Conservation (phyloP, 2,329 filamentous ascomycete genomes). For the Penicillium fuscoglaucum region DNA sequence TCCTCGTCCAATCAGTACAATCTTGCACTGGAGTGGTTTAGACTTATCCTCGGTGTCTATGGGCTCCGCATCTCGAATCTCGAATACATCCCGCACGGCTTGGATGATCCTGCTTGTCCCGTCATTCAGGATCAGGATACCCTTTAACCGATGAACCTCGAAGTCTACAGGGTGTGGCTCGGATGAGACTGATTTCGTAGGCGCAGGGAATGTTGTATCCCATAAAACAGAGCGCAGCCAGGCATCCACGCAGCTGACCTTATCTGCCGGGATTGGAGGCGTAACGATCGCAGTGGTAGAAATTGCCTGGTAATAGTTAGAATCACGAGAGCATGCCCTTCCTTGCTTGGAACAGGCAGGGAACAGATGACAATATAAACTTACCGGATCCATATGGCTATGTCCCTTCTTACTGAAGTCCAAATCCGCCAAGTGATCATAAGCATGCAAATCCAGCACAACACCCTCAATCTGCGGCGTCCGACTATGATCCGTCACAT, state of each 20-base stretch:
- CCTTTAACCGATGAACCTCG: constrained; percentile 88
- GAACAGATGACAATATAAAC: neutral
- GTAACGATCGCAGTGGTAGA: constrained; percentile 75
- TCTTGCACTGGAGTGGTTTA: constrained; percentile 37
- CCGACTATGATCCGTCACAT: constrained; percentile 75
- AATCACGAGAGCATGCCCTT: neutral
- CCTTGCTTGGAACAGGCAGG: neutral
- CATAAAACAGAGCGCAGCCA: constrained; percentile 85
- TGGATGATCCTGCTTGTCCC: constrained; percentile 77
- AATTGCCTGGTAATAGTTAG: constrained; percentile 62
- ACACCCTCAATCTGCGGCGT: constrained; percentile 83
- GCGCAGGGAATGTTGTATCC: constrained; percentile 55
- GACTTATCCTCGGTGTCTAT: constrained; percentile 23
- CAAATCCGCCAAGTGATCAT: constrained; percentile 75
- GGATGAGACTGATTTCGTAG: constrained; percentile 5
- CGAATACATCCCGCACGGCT: constrained; percentile 90
- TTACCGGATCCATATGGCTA: constrained; percentile 83
- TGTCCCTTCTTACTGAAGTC: constrained; percentile 76
- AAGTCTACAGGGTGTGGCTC: constrained; percentile 49
- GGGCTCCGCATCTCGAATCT: constrained; percentile 68
- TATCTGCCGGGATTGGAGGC: constrained; percentile 56
- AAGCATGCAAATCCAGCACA: constrained; percentile 86
- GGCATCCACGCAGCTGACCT: constrained; percentile 67
- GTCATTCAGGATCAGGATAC: constrained; percentile 65
- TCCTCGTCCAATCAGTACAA: constrained; percentile 51